phyloP scores from a whole-genome alignment of 257 asterid genomes.

The Sherardia arvensis region DNA sequence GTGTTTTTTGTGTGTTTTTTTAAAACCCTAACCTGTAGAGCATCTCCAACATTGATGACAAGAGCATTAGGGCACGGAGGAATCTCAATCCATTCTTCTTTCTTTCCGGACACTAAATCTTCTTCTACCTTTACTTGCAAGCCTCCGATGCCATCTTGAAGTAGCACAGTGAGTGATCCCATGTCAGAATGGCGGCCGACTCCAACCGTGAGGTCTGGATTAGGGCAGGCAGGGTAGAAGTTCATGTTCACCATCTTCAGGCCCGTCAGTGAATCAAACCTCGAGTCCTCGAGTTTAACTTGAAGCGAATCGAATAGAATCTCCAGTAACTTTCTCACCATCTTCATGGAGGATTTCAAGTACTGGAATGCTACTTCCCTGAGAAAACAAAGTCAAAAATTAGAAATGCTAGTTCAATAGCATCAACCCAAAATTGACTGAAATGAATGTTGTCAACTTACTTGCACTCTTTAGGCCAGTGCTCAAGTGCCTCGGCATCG shows the following conservation, averaged over 20 bases:
- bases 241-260: conserved; percentile 33
- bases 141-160: conserved; percentile 41
- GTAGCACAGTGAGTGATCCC: conserved; percentile 27
- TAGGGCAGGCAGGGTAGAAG: conserved; percentile 27
- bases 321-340: conserved; percentile 22
- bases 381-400: background rate
- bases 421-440: too few species aligned
- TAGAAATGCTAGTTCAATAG: background rate
- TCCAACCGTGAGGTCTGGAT: conserved; percentile 32
- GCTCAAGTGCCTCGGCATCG: conserved; percentile 26
- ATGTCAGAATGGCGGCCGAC: conserved; percentile 32
- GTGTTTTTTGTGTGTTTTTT: background rate
- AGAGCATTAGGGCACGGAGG: conserved; percentile 31
- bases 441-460: conserved; percentile 5
- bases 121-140: conserved; percentile 28
- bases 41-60: conserved; percentile 30
- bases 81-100: conserved; percentile 29
- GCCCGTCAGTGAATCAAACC: conserved; percentile 17
- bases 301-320: conserved; percentile 20
- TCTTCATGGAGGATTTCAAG: conserved; percentile 20
- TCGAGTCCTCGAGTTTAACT: conserved; percentile 16
- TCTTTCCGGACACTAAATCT: background rate
- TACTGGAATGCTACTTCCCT: conserved; percentile 25
- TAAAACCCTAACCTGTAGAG: conserved; percentile 10
- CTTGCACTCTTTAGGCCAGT: conserved; percentile 32